Base-by-base conservation (phyloP, 1,139 yeast genomes). In the Geotrichum carabidarum region DNA sequence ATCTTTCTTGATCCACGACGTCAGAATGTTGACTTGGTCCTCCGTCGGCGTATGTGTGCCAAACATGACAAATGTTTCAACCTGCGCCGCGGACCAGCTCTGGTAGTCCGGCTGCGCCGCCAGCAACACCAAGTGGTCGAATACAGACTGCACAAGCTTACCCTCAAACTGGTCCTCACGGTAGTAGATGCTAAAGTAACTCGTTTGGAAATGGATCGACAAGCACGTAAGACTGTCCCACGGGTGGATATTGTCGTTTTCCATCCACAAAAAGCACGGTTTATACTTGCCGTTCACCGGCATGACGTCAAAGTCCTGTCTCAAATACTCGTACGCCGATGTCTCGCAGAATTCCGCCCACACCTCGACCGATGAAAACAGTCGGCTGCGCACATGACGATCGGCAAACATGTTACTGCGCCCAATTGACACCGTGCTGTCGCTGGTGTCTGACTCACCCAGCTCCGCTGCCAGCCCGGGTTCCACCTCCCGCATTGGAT, bases 301-400 rank as follows among this genome's bases (percentile, higher is more conserved):
- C n/a, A 12, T n/a, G n/a, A 18, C 35, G 32, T 41, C 46, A 15
- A 41, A 41, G 5, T 32, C 51, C 3, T 22, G 27, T 22, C 27
- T 22, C 40, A 37, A 8, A n/a, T 37, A 37, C n/a, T 37, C 18
- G 17, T 9, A 14, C 3, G 15, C 40, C 40, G 15, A 8, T 9
- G n/a, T 11, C 18, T 17, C 15, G 9, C 18, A 11, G 8, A 37
- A 37, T 8, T 8, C 15, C 2, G 18, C 15, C 70, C 71, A 68
- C 35, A 65, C 60, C 38, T 68, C 69, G 32, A 69, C 60, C 9
- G 66, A 72, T 8, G 69, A 61, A 35, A 62, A 64, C n/a, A 68
- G 49, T n/a, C 72, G 60, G 2, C 61, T 62, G 55, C 62, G 69
- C 6, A 66, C 56, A 9, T 61, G 57, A 4, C 61, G 58, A 50